Conservation (phyloP, 495 filamentous ascomycete genomes). For the Aspergillus funiculosus region DNA sequence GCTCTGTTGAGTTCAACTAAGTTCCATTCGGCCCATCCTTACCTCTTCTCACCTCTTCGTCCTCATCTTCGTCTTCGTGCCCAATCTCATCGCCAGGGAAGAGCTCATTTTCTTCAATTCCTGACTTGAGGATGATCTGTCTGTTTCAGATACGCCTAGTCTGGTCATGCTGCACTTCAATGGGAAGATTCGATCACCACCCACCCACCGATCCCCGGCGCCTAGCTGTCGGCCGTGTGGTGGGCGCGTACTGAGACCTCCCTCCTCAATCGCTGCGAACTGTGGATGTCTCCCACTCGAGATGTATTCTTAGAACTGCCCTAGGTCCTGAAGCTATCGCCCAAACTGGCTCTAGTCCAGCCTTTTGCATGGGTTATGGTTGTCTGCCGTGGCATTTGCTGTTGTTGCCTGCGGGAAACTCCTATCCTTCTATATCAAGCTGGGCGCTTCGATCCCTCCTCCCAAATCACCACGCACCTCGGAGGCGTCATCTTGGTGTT, state of each 20-base stretch:
- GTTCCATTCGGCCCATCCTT: too few relatives aligned
- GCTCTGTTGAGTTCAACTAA: too few relatives aligned
- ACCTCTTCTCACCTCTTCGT: too few relatives aligned
- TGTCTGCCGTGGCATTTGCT: constrained; percentile 10
- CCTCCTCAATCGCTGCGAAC: constrained; percentile 11
- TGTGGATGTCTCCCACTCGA: background rate
- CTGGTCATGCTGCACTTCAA: constrained; percentile 14
- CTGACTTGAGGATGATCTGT: constrained; percentile 5
- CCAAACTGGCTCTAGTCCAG: background rate
- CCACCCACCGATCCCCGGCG: constrained; percentile 21
- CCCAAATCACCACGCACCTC: constrained; percentile 11
- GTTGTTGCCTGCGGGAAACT: constrained; percentile 1
- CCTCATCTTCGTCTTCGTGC: background rate
- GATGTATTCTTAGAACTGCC: constrained; percentile 22
- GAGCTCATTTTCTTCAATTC: constrained; percentile 3
- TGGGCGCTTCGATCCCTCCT: constrained; percentile 18
- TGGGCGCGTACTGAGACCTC: constrained; percentile 31
- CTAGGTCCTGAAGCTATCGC: constrained; percentile 13
- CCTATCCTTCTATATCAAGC: constrained; percentile 12
- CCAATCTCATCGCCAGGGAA: constrained; percentile 5
- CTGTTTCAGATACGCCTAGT: constrained; percentile 13
- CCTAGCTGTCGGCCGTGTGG: constrained; percentile 16
- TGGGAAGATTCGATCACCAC: constrained; percentile 17
- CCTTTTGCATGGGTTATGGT: background rate
- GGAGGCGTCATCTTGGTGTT: constrained; percentile 3